phyloP scores from a whole-genome alignment of 306 rosid species.

The Vachellia collinsii region DNA sequence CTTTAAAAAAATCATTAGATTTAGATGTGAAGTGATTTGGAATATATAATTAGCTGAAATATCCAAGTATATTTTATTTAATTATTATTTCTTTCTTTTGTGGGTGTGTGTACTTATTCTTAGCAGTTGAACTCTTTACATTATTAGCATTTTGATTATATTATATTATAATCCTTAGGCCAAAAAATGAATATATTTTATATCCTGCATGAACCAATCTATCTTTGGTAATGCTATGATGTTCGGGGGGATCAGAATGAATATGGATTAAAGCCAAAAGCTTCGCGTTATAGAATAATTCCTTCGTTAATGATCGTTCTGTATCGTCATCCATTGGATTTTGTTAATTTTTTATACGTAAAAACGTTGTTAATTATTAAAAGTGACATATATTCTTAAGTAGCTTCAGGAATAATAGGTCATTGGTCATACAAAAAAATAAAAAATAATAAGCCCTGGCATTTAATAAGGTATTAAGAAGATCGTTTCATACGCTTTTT shows the following conservation, averaged over 20 bases:
- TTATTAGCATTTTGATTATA: neutral
- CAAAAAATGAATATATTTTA: neutral
- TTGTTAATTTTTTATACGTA: neutral
- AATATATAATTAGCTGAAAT: neutral
- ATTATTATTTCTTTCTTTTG: neutral
- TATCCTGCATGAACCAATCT: conserved; percentile 42
- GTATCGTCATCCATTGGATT: conserved; percentile 28
- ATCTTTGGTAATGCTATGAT: conserved; percentile 27
- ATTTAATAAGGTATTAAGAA: conserved; percentile 8
- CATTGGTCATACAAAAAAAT: conserved; percentile 13
- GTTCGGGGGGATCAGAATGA: conserved; percentile 43
- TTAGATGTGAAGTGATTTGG: neutral
- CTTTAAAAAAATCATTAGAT: neutral
- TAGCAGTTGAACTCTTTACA: neutral
- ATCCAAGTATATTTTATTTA: neutral
- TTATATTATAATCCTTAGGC: neutral
- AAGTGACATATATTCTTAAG: conserved; percentile 42
- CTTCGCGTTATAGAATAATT: conserved; percentile 44
- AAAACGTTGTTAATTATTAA: neutral
- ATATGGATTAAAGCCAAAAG: conserved; percentile 53
- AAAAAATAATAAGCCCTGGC: conserved; percentile 33
- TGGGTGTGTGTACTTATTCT: neutral
- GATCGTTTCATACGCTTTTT: neutral
- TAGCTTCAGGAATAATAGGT: neutral
- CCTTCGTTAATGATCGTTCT: conserved; percentile 35